Base-by-base conservation (phyloP, 2,329 filamentous ascomycete genomes). In the Berkeleyomyces basicola region DNA sequence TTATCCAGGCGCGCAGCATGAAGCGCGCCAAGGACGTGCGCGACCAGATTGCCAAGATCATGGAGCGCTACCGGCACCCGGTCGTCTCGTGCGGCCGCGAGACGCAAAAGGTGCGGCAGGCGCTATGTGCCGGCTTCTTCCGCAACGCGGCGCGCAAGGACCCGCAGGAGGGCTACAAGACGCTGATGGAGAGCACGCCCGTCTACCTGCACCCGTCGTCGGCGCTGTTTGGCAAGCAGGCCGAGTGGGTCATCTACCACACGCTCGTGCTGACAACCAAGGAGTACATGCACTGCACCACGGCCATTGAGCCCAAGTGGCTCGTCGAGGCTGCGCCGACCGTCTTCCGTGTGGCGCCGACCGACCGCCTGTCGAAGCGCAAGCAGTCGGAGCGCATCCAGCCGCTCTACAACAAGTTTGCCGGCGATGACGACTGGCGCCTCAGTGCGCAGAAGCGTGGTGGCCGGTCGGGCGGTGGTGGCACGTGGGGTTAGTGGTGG, bases 271-370 rank as follows among this genome's bases (percentile, higher is more conserved):
- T 97, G 68, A 99, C 93, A 33, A 95, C 88, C 33, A 92, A 95
- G 76, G 93, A 99, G 75, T 99, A 97, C 74, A 97, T 99, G 93
- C 91, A 96, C 70, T 88, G 83, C 71, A 93, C 90, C 11, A 96
- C 90, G 3, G 82, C 82, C 3, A 97, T 99, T 69, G 93, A 99
- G 74, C 92, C 93, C 7, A 96, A 95, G 70, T 87, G 84, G 84
- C 81, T 99, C 31, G 90, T 97, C 0, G 91, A 96, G 69, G 92
- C 91, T 10, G 93, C 95, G n/a, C 93, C 95, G 7, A 96, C 90
- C 0, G 99, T 97, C 77, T 99, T 97, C 83, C 96, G 95, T 80
- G 90, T 97, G 3, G 92, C 93, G 16, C 85, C 88, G 0, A 92
- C 87, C 43, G 90, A 96, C 71, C 79, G 83, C 63, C 74, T 99